A percentile compares a stretch with the other conserved stretches of the same genome.
These are phyloP conservation scores for Neophaeococcomyces mojaviensis DNA, from an alignment of 2,329 filamentous ascomycete species.

Conservation along the genomic window DNA sequence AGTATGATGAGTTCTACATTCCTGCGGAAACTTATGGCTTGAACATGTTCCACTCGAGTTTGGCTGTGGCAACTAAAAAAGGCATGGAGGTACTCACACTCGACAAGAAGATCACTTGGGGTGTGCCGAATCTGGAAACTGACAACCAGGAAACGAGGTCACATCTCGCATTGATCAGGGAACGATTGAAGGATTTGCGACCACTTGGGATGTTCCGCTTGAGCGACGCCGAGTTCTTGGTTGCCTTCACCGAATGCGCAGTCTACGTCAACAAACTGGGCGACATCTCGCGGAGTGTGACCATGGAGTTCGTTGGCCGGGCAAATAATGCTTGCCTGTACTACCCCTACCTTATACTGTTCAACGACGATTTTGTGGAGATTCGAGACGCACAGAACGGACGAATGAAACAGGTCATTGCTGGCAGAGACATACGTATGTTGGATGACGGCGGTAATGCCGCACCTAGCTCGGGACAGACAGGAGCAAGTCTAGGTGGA, in stretches of 20 bases:
- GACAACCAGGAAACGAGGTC: slow-evolving; percentile 52
- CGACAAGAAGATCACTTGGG: slow-evolving; percentile 94
- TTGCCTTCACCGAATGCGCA: slow-evolving; percentile 91
- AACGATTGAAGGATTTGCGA: slow-evolving; percentile 70
- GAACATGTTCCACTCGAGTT: slow-evolving; percentile 90
- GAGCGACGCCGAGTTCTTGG: slow-evolving; percentile 82
- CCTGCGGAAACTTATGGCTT: slow-evolving; percentile 90
- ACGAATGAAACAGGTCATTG: slow-evolving; percentile 84
- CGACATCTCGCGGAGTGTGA: slow-evolving; percentile 84
- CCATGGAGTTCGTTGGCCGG: slow-evolving; percentile 98
- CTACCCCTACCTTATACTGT: slow-evolving; percentile 81
- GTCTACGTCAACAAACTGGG: slow-evolving; percentile 98
- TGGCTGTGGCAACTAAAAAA: slow-evolving; percentile 82
- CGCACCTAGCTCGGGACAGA: slow-evolving; percentile 48
- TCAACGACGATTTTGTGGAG: slow-evolving; percentile 95
- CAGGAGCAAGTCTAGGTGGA: slow-evolving; percentile 29
- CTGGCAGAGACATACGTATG: slow-evolving; percentile 80
- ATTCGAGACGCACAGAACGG: slow-evolving; percentile 96
- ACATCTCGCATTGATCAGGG: slow-evolving; percentile 76
- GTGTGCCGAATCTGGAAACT: slow-evolving; percentile 68
- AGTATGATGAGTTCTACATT: slow-evolving; percentile 98
- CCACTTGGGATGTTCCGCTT: slow-evolving; percentile 96
- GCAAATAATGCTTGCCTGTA: slow-evolving; percentile 82
- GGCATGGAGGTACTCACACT: slow-evolving; percentile 94
- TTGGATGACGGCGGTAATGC: slow-evolving; percentile 68